Conservation (phyloP, 768 basidiomycete species). For the Boletellus ananiceps region DNA sequence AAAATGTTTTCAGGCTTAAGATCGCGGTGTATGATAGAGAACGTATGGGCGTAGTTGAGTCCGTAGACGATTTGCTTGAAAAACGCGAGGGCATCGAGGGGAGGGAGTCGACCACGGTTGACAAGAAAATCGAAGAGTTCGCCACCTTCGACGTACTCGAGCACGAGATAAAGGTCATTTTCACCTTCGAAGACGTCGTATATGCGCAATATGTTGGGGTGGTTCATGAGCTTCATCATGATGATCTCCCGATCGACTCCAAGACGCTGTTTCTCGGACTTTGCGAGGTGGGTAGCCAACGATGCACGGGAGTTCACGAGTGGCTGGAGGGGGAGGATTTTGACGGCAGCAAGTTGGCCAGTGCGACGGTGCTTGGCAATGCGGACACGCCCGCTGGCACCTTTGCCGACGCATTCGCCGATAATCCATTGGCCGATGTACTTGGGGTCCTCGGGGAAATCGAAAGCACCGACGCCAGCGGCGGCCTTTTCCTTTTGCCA, state of each 20-base stretch:
- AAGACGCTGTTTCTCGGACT: slow-evolving; percentile 76
- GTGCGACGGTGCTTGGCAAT: slow-evolving; percentile 84
- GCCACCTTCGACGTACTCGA: slow-evolving; percentile 94
- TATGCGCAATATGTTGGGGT: slow-evolving; percentile 92
- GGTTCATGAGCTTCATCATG: slow-evolving; percentile 99
- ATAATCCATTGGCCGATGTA: slow-evolving; percentile 89
- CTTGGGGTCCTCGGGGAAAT: slow-evolving; percentile 80
- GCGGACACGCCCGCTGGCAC: slow-evolving; percentile 91
- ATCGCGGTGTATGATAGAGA: slow-evolving; percentile 97
- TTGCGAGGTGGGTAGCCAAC: slow-evolving; percentile 59
- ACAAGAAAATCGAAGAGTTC: slow-evolving; percentile 97
- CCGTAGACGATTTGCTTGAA: slow-evolving; percentile 96
- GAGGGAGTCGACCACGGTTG: slow-evolving; percentile 75
- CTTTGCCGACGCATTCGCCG: slow-evolving; percentile 91
- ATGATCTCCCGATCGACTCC: slow-evolving; percentile 93
- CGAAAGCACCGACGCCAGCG: slow-evolving; percentile 69
- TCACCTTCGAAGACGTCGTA: slow-evolving; percentile 95
- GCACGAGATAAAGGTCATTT: slow-evolving; percentile 84
- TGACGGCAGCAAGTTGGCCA: slow-evolving; percentile 90
- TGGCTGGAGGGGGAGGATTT: slow-evolving; percentile 85
- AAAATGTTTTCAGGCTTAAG: slow-evolving; percentile 97
- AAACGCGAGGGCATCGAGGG: slow-evolving; percentile 80
- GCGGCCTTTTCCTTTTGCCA: slow-evolving; percentile 88
- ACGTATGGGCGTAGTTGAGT: slow-evolving; percentile 94
- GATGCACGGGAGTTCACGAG: slow-evolving; percentile 70